Conservation (phyloP, 352 stramenopile species). For the Phytophthora palmivora region DNA sequence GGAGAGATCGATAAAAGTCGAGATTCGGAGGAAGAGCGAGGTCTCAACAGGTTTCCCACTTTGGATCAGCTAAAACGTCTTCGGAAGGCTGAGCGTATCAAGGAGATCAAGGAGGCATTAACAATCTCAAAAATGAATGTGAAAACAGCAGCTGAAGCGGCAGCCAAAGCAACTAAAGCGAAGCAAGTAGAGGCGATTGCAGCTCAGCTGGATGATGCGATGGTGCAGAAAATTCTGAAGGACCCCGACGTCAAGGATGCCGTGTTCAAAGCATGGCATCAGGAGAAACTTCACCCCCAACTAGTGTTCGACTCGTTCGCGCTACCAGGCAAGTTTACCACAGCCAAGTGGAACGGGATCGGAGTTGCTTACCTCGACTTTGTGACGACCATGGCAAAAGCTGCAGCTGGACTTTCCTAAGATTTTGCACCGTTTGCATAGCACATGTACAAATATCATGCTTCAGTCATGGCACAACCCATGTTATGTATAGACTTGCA, state of each 20-base stretch:
- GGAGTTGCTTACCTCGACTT: conserved; percentile 4
- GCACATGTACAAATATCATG: too few relatives aligned
- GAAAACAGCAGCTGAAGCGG: conserved; percentile 11
- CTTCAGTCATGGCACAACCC: too few relatives aligned
- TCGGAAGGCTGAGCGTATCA: conserved; percentile 9
- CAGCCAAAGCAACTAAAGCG: conserved; percentile 2
- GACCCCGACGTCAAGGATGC: background rate
- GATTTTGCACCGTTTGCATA: too few relatives aligned
- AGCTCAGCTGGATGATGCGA: conserved; percentile 8
- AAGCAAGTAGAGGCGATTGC: conserved; percentile 7
- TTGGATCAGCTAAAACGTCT: conserved; percentile 5
- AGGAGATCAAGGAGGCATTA: conserved; percentile 11
- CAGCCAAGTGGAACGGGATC: conserved; percentile 7
- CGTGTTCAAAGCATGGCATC: conserved; percentile 4
- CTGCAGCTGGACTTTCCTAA: too few relatives aligned
- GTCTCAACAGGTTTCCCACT: background rate
- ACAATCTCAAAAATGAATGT: conserved; percentile 1
- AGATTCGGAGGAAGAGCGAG: conserved; percentile 9
- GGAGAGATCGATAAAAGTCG: background rate
- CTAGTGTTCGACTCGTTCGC: conserved; percentile 11
- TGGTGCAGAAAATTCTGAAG: conserved; percentile 6
- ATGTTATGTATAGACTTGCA: too few relatives aligned
- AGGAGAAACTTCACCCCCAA: conserved; percentile 5
- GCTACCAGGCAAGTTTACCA: conserved; percentile 5
- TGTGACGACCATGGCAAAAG: conserved; percentile 6